phyloP scores from a whole-genome alignment of 2,329 filamentous ascomycete genomes.

The Ambrosiella cleistominuta region DNA sequence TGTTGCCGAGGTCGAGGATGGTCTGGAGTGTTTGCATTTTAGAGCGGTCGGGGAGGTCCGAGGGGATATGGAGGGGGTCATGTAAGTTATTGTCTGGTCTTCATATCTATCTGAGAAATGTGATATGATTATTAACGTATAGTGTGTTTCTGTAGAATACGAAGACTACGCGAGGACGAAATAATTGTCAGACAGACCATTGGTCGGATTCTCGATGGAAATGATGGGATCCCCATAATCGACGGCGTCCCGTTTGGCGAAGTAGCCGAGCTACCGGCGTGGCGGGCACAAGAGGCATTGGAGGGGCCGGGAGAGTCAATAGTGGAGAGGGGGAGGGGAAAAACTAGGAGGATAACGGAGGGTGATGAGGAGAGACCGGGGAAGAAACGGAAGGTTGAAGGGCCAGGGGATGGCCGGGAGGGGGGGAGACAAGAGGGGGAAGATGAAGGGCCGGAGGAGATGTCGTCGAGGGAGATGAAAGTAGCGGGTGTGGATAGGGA shows the following conservation, averaged over 20 bases:
- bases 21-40: constrained; percentile 78
- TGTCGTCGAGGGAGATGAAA: not conserved
- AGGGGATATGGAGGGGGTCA: constrained; percentile 67
- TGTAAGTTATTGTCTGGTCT: constrained; percentile 34
- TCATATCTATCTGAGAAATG: not conserved
- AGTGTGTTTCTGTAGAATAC: constrained; percentile 38
- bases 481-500: not conserved
- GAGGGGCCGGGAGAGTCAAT: not conserved
- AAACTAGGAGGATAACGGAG: not conserved
- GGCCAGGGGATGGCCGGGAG: not conserved
- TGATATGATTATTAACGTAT: not conserved
- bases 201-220: constrained; percentile 65
- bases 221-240: constrained; percentile 56
- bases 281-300: not conserved
- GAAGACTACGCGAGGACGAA: constrained; percentile 59
- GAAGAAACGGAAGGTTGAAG: not conserved
- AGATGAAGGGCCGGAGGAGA: constrained; percentile 14
- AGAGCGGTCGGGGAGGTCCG: constrained; percentile 51
- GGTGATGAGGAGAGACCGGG: no score
- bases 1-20: constrained; percentile 50
- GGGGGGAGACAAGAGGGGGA: constrained; percentile 17
- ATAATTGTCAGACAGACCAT: constrained; percentile 48
- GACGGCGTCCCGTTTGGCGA: constrained; percentile 27
- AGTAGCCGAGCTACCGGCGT: not conserved
- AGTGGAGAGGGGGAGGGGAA: not conserved